Base-by-base conservation (phyloP, 805 yeast genomes). In the Hanseniaspora mollemarum region DNA sequence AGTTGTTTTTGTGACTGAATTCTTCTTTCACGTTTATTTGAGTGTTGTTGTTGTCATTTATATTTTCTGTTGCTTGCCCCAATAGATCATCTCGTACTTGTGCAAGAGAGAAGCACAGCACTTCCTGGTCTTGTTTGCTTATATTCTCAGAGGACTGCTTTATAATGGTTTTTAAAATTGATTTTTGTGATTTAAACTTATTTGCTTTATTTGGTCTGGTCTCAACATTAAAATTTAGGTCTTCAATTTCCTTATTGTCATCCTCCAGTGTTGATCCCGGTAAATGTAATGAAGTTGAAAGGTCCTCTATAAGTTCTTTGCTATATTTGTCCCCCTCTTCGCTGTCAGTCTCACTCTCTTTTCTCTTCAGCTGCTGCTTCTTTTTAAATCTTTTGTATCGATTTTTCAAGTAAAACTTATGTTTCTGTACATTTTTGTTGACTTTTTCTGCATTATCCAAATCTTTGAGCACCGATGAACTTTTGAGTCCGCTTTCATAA, bases 141-240 rank as follows among this genome's bases (percentile, higher is more conserved):
- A 39, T 19, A 13, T 37, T 9, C 19, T 25, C 22, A 19, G 35
- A 2, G 15, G 16, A 16, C 9, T 48, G 25, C 7, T 48, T 37
- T 21, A 48, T 26, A 10, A 48, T 6, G 3, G 41, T 15, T 6
- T 36, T 24, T 19, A 48, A n/a, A 6, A 19, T 22, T 4, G 45
- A 22, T 28, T 40, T 48, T 26, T 48, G 51, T 1, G 51, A 48
- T 28, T 48, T 48, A 21, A 39, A 48, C 12, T 48, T 48, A 12
- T 45, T 37, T 3, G 21, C 22, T n/a, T n/a, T n/a, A n/a, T n/a
- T n/a, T n/a, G 29, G 28, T 38, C 7, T 38, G 42, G 25, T 7
- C 4, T 13, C 25, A 13, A 6, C 18, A 18, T 6, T 19, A 13
- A 7, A 8, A 36, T 18, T 19, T 36, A 13, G 19, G 16, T 36